Percentiles rank a stretch among this genome's conserved stretches.
phyloP scores from a whole-genome alignment of 164 flowering plant species.

The Tetrastigma voinierianum region DNA sequence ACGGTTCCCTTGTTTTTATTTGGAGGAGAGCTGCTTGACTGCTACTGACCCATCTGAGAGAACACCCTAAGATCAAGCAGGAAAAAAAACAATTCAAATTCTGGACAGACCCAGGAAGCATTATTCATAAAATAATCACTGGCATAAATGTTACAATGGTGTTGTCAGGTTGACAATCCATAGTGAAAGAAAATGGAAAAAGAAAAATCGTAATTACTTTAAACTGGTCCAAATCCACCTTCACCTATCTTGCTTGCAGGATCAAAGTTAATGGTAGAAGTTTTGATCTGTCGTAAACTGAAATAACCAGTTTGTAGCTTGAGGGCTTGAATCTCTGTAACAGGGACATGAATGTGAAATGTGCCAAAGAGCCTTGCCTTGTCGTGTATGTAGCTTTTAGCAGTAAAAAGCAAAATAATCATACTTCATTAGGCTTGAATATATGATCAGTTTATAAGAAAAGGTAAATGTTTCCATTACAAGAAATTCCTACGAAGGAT shows the following conservation, averaged over 20 bases:
- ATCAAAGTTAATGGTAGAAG: conserved; percentile 74
- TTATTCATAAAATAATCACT: too few relatives aligned
- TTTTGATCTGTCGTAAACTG: conserved; percentile 64
- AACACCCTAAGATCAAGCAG: conserved; percentile 37
- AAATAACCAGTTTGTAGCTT: conserved; percentile 67
- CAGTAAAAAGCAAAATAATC: background rate
- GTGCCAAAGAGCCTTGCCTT: conserved; percentile 7
- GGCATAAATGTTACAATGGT: background rate
- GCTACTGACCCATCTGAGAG: conserved; percentile 57
- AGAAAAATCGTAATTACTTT: conserved; percentile 41
- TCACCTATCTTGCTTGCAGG: conserved; percentile 78
- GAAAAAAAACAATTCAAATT: background rate
- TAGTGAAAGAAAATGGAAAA: background rate
- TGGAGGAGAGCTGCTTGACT: conserved; percentile 69
- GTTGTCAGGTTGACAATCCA: background rate
- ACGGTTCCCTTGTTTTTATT: conserved; percentile 76
- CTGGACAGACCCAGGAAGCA: too few relatives aligned
- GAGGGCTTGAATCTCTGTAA: conserved; percentile 55
- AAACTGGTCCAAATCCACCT: conserved; percentile 90
- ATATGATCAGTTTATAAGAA: too few relatives aligned
- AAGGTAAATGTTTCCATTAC: too few relatives aligned
- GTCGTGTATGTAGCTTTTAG: too few relatives aligned
- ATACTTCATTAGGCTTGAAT: too few relatives aligned
- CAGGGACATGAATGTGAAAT: background rate
- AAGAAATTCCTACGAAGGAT: too few relatives aligned